These are phyloP conservation scores for Kwoniella sp. DNA, from an alignment of 768 basidiomycete species.

Conservation along the genomic window DNA sequence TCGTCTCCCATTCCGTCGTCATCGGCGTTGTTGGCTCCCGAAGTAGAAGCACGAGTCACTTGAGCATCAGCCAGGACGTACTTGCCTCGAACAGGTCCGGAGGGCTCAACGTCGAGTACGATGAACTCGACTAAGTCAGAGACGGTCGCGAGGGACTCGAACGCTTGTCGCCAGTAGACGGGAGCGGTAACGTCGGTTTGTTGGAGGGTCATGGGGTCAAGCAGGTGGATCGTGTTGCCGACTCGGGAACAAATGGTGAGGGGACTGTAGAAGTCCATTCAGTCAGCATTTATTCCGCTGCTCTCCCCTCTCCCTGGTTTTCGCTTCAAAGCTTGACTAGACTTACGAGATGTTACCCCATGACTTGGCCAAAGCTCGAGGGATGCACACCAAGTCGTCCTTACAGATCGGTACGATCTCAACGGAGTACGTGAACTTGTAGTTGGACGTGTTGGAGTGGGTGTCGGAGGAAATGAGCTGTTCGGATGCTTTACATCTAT, in stretches of 20 bases:
- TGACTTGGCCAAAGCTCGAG: constrained; percentile 75
- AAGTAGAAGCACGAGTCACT: constrained; percentile 74
- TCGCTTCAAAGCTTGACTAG: too few species aligned
- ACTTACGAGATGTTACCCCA: constrained; percentile 76
- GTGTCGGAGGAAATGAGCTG: constrained; percentile 91
- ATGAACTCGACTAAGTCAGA: constrained; percentile 92
- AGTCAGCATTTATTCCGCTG: too few species aligned
- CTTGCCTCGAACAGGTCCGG: constrained; percentile 71
- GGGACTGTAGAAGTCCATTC: constrained; percentile 58
- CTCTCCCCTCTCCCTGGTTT: too few species aligned
- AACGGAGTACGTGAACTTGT: constrained; percentile 96
- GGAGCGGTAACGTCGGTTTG: constrained; percentile 74
- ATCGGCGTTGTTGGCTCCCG: constrained; percentile 60
- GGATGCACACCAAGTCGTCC: constrained; percentile 92
- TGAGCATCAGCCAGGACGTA: constrained; percentile 85
- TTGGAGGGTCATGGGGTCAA: constrained; percentile 86
- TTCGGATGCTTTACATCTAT: constrained; percentile 87
- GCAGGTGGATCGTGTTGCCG: constrained; percentile 84
- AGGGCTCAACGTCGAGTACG: constrained; percentile 88
- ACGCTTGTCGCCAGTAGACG: constrained; percentile 89
- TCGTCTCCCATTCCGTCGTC: constrained; percentile 66
- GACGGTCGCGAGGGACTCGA: constrained; percentile 77
- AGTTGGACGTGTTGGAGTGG: constrained; percentile 88
- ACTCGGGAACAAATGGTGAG: constrained; percentile 86
- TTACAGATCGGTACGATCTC: constrained; percentile 97